Evolutionary conservation across 768 basidiomycete species (phyloP), one percentile per base, ranked within the genome.

Genomic region (Suillus placidus): DNA sequence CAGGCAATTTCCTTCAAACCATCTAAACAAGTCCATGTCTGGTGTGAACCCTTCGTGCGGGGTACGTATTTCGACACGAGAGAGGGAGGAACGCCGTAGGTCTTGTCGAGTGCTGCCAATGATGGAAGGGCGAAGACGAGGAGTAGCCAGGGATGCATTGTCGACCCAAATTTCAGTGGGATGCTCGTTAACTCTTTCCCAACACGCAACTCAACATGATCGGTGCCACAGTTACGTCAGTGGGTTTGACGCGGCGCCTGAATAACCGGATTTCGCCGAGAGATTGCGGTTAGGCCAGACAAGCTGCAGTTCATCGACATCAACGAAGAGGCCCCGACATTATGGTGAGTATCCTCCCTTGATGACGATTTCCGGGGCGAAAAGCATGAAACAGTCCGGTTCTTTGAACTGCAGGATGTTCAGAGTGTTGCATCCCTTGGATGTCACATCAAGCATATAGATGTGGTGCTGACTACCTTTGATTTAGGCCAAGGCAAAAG

Each of bases 1-100:
- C 89, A 94, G 2, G 89, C 79, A 68, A 98, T 93, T 67, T 86
- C 83, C 72, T 88, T 89, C 0, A 87, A 89, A 26, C 89, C 91
- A 71, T 95, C 90, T 66, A 97, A 78, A 78, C 95, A 97, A 67
- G 79, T 84, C 92, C 94, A 97, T 18, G 75, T 77, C 26, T 69
- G 67, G 52, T 66, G 67, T 32, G 77, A 80, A 64, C 82, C 85
- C 61, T 77, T 79, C 7, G 80, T 76, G 26, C 68, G 58, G 14
- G 89, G 83, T 4, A 76, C 76, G 72, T 93, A 93, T 76, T 83
- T 85, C 13, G 83, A 73, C 14, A 85, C 70, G 8, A 89, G 75
- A 55, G 80, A 77, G 0, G 89, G 90, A 12, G 80, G 68, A 30
- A 92, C 86, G 9, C 91, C 91, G 45, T 81, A 78, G 0, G 83